phyloP scores from a whole-genome alignment of 495 filamentous ascomycete species.

The Durotheca rogersii region DNA sequence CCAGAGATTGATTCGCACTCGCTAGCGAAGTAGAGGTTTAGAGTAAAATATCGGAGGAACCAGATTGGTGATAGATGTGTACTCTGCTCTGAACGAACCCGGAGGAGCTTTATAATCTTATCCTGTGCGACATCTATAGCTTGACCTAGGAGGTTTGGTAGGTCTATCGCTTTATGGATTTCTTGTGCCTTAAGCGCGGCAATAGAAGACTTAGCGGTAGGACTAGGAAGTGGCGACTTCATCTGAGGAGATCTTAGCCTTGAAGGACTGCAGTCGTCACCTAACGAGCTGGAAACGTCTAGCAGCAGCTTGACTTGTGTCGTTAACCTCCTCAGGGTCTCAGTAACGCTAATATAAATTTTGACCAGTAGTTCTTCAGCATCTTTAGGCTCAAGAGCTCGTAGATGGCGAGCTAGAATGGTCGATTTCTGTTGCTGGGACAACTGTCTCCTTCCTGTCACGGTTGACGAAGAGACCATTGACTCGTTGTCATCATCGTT shows the following conservation, averaged over 20 bases:
- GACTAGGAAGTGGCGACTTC: slow-evolving; percentile 43
- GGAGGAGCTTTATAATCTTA: slow-evolving; percentile 75
- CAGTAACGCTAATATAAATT: slow-evolving; percentile 72
- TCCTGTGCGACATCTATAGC: slow-evolving; percentile 80
- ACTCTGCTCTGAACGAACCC: slow-evolving; percentile 73
- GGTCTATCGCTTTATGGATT: slow-evolving; percentile 69
- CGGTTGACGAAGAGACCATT: slow-evolving; percentile 68
- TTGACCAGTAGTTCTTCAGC: slow-evolving; percentile 69
- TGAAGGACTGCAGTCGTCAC: background rate
- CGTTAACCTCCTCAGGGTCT: slow-evolving; percentile 69
- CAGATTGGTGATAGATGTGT: slow-evolving; percentile 57
- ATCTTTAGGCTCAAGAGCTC: slow-evolving; percentile 68
- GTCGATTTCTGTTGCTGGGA: slow-evolving; percentile 68
- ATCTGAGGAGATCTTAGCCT: slow-evolving; percentile 29
- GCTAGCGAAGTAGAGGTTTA: slow-evolving; percentile 78
- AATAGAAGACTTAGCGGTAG: slow-evolving; percentile 25
- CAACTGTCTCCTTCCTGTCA: slow-evolving; percentile 56
- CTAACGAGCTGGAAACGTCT: slow-evolving; percentile 71
- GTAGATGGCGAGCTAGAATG: slow-evolving; percentile 75
- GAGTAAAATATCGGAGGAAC: slow-evolving; percentile 77
- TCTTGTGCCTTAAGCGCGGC: slow-evolving; percentile 56
- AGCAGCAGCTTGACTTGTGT: slow-evolving; percentile 79
- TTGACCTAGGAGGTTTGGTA: slow-evolving; percentile 80
- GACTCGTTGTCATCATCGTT: slow-evolving; percentile 74
- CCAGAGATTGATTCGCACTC: slow-evolving; percentile 85